Evolutionary conservation across 176 grass and related monocot species (phyloP).

Genomic region (Paspalum notatum): DNA sequence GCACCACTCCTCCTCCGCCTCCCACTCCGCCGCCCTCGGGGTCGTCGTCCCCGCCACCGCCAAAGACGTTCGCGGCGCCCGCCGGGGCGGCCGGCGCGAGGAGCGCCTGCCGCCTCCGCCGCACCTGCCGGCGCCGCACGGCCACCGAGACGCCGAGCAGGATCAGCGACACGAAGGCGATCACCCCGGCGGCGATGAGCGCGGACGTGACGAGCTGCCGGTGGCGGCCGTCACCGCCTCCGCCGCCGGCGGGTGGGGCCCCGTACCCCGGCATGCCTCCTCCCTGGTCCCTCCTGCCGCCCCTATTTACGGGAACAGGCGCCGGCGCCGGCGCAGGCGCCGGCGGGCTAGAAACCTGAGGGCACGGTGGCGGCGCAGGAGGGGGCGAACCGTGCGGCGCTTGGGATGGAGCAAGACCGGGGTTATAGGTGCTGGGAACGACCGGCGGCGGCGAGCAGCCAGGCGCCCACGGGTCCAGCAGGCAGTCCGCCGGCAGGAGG

Average conservation of each 20-base stretch:
- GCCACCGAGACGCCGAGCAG: conserved; percentile 45
- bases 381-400: not conserved
- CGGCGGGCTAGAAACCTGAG: not conserved
- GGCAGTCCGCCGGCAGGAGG: not conserved
- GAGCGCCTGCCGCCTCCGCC: conserved; percentile 24
- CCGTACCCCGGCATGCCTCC: not conserved
- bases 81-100: not conserved
- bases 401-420: not conserved
- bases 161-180: conserved; percentile 49
- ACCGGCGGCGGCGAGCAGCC: not conserved
- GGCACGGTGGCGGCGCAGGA: rapidly evolving
- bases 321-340: conserved; percentile 13
- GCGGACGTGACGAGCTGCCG: not conserved
- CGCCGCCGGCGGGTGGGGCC: not conserved
- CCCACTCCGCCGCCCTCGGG: conserved; percentile 32
- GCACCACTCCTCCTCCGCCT: conserved; percentile 49
- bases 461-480: not conserved
- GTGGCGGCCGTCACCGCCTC: not conserved
- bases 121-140: conserved; percentile 39
- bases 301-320: conserved; percentile 5
- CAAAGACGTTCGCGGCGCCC: not conserved
- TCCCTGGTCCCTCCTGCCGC: conserved; percentile 46
- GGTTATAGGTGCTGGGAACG: not conserved
- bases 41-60: not conserved
- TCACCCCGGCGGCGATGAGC: conserved; percentile 26